A percentile compares a stretch with the other conserved stretches of the same genome.
These are phyloP conservation scores for Triticum monococcum DNA, from an alignment of 176 grass and related monocot species.

Conservation along the genomic window DNA sequence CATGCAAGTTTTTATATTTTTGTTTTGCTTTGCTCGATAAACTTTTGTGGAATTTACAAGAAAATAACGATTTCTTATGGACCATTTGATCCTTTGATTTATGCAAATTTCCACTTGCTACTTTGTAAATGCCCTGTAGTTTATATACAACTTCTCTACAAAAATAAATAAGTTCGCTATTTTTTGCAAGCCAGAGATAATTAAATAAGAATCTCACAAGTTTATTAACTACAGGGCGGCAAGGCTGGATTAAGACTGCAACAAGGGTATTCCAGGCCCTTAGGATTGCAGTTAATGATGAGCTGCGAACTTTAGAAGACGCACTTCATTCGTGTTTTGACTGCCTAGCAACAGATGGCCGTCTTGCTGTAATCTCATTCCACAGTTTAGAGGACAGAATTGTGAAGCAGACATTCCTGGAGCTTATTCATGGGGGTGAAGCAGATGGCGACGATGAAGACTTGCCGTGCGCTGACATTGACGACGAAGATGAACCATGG, in stretches of 20 bases:
- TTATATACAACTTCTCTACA: neutral
- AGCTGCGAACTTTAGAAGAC: constrained; percentile 67
- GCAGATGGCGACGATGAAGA: constrained; percentile 14
- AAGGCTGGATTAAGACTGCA: constrained; percentile 96
- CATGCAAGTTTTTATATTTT: neutral
- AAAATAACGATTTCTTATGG: neutral
- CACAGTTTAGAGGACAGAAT: constrained; percentile 91
- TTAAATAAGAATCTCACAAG: neutral
- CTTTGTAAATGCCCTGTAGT: neutral
- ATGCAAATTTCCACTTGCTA: neutral
- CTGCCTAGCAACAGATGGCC: constrained; percentile 67
- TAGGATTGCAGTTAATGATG: constrained; percentile 91
- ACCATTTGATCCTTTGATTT: neutral
- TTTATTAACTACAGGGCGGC: constrained; percentile 58
- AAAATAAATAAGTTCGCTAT: neutral
- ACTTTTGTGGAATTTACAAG: neutral
- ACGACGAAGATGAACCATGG: constrained; percentile 45
- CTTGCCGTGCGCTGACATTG: neutral
- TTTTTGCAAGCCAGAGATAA: neutral
- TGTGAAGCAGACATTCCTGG: constrained; percentile 82
- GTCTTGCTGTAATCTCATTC: constrained; percentile 87
- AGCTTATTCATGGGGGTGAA: constrained; percentile 54
- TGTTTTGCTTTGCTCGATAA: neutral
- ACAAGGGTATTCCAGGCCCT: constrained; percentile 88
- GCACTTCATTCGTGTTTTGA: constrained; percentile 80